These are phyloP conservation scores for Galerina sulciceps DNA, from an alignment of 768 basidiomycete species.

Conservation along the genomic window DNA sequence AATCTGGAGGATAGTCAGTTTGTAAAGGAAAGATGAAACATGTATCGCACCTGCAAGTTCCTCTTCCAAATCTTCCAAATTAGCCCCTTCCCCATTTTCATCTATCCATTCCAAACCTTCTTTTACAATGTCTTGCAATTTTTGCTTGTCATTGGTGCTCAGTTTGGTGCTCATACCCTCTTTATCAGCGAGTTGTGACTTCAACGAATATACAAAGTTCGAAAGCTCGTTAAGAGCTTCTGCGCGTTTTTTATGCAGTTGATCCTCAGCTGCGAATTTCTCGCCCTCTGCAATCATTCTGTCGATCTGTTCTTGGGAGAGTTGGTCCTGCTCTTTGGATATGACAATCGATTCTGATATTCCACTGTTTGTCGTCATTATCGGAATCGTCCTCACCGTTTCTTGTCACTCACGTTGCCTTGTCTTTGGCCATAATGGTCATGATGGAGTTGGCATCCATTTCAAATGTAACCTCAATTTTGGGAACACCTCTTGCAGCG, in stretches of 20 bases:
- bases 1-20: slow-evolving; percentile 15
- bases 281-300: slow-evolving; percentile 60
- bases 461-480: background rate
- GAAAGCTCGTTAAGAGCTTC: slow-evolving; percentile 82
- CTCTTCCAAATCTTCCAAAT: slow-evolving; percentile 79
- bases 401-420: slow-evolving; percentile 74
- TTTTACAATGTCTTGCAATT: slow-evolving; percentile 64
- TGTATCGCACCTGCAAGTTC: slow-evolving; percentile 51
- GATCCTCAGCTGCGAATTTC: slow-evolving; percentile 38
- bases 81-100: slow-evolving; percentile 61
- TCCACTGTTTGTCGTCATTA: no score
- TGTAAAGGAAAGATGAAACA: background rate
- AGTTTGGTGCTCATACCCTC: slow-evolving; percentile 79
- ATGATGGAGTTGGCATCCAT: slow-evolving; percentile 85
- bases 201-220: slow-evolving; percentile 82
- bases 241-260: slow-evolving; percentile 59
- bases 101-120: slow-evolving; percentile 82
- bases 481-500: background rate
- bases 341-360: slow-evolving; percentile 83
- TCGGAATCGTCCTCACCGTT: no score
- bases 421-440: slow-evolving; percentile 82
- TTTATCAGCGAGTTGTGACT: slow-evolving; percentile 80
- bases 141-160: slow-evolving; percentile 56
- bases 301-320: slow-evolving; percentile 59
- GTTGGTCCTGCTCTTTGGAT: slow-evolving; percentile 60